Evolutionary conservation across 2,329 filamentous ascomycete species (phyloP), one percentile per base, ranked within the genome.

Genomic region (Exophiala bonariae): DNA sequence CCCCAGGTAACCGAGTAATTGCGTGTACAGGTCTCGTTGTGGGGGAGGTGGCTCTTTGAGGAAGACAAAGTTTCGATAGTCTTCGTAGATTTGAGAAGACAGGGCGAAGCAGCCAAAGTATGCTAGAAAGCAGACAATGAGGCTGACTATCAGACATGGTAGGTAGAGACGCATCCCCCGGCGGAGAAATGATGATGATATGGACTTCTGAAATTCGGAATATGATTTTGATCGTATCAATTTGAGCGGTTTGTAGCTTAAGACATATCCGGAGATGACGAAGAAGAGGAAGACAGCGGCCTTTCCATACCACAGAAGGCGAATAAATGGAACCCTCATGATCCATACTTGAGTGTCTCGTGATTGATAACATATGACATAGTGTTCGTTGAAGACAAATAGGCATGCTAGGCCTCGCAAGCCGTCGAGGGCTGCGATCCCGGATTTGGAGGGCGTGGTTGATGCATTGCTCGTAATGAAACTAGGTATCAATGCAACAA

Each of bases 231-330:
- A 63, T 31, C 65, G 66, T 33, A 70, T 67, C 19, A 63, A 59
- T 50, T 64, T 70, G 41, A 70, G 53, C 3, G 67, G 67, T 44
- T 68, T 68, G 46, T 67, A 66, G 16, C 70, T 72, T 28, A 74
- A 61, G n/a, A 73, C 71, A 47, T 74, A 75, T 41, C 71, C 72
- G 8, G 70, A 74, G 19, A 75, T 67, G 28, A 74, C 66, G 54
- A 75, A 75, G 59, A 75, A 74, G 19, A 74, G 66, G 39, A 67
- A 64, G 10, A 74, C 71, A 7, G 40, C 34, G 16, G 50, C 49
- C 31, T 45, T 42, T 31, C 52, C 52, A 20, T 49, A 47, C 36
- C 39, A 54, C 13, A 45, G 17, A 11, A 50, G 47, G 5, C 48
- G 48, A 28, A 47, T 51, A 28, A 47, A 51, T 11, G 43, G 44